Percentiles rank a stretch among this genome's conserved stretches.
Evolutionary conservation across 1,139 yeast species (phyloP).

Genomic region (Geotrichum klebahnii): DNA sequence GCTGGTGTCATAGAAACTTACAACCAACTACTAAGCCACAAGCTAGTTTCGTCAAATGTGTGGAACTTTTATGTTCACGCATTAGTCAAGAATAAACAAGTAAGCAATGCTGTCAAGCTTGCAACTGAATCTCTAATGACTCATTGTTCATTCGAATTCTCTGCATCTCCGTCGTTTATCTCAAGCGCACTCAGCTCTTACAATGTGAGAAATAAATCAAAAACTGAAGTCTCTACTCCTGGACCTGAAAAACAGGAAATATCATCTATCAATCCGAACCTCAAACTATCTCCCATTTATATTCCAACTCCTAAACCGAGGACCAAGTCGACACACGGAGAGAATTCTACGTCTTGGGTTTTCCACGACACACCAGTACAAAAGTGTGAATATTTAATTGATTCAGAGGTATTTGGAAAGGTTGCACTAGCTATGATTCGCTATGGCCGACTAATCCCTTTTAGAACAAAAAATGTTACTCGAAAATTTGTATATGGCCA

Average conservation of each 20-base stretch:
- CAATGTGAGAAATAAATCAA: background rate
- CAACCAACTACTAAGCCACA: background rate
- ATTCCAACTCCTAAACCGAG: background rate
- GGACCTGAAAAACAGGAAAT: background rate
- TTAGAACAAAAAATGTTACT: background rate
- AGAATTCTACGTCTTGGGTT: background rate
- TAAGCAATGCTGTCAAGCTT: conserved; percentile 9
- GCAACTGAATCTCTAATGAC: conserved; percentile 8
- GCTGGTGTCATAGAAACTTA: conserved; percentile 4
- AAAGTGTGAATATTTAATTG: conserved; percentile 1
- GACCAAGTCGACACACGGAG: background rate
- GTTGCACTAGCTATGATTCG: conserved; percentile 9
- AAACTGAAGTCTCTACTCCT: background rate
- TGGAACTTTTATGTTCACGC: conserved; percentile 16
- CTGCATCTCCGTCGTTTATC: conserved; percentile 1
- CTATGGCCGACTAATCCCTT: background rate
- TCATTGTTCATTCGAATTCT: background rate
- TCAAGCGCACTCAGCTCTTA: background rate
- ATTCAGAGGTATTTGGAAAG: conserved; percentile 3
- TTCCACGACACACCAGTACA: background rate
- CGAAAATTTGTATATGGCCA: background rate
- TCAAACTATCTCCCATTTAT: conserved; percentile 7
- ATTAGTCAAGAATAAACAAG: conserved; percentile 1
- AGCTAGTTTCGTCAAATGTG: background rate
- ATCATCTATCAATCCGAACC: background rate